Conservation (phyloP, 257 asterid species). For the Solanum chmielewskii region DNA sequence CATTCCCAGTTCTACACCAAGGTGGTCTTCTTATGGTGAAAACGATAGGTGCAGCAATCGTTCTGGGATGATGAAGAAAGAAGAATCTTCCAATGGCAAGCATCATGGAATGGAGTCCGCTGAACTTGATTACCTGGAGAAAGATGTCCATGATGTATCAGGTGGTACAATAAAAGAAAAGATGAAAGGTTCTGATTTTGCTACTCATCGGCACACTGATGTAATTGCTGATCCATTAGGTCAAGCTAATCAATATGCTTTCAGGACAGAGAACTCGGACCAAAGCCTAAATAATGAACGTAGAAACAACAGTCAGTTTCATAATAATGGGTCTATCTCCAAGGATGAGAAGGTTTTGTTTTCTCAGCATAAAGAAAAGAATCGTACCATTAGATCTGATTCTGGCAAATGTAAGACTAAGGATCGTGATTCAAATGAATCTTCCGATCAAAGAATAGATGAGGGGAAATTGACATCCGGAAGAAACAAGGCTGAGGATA, state of each 20-base stretch:
- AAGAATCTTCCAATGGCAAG: slow-evolving; percentile 18
- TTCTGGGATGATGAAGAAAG: slow-evolving; percentile 25
- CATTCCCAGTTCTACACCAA: slow-evolving; percentile 29
- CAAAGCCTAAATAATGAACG: slow-evolving; percentile 30
- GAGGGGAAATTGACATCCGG: slow-evolving; percentile 57
- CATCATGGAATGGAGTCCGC: slow-evolving; percentile 20
- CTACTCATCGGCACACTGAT: slow-evolving; percentile 12
- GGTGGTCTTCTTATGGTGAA: slow-evolving; percentile 39
- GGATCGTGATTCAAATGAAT: slow-evolving; percentile 31
- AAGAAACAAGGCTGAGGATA: slow-evolving; percentile 46
- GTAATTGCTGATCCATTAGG: slow-evolving; percentile 9
- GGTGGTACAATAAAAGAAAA: slow-evolving; percentile 10
- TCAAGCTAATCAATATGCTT: slow-evolving; percentile 27
- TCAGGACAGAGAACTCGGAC: slow-evolving; percentile 24
- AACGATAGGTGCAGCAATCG: slow-evolving; percentile 20
- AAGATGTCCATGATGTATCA: slow-evolving; percentile 9
- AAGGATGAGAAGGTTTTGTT: slow-evolving; percentile 55
- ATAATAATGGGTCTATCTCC: slow-evolving; percentile 25
- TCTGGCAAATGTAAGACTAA: slow-evolving; percentile 29
- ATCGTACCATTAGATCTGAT: slow-evolving; percentile 37
- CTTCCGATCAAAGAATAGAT: slow-evolving; percentile 18
- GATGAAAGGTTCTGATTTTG: slow-evolving; percentile 7
- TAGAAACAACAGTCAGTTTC: slow-evolving; percentile 23
- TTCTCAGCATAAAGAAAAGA: slow-evolving; percentile 53
- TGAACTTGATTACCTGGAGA: slow-evolving; percentile 13